Evolutionary conservation across 352 stramenopile species (phyloP).

Genomic region (Globisporangium viniferum): DNA sequence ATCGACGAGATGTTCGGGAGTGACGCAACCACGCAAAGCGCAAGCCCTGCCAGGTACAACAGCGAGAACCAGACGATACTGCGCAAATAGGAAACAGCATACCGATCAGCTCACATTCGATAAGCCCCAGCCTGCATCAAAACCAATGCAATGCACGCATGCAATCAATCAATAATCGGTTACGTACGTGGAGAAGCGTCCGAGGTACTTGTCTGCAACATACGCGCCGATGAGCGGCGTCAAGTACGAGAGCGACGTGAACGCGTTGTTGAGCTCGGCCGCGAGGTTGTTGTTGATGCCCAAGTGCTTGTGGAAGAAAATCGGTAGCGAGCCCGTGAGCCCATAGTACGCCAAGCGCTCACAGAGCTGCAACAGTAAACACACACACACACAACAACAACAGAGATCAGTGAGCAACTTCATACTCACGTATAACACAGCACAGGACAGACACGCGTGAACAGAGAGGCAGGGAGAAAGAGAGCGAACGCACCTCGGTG

Average conservation of each 20-base stretch:
- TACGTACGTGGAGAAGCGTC: constrained; percentile 69
- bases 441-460: background rate
- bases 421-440: background rate
- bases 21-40: constrained; percentile 68
- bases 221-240: constrained; percentile 81
- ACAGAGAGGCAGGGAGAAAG: background rate
- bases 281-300: constrained; percentile 73
- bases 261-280: constrained; percentile 86
- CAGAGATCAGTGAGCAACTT: background rate
- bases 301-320: constrained; percentile 88
- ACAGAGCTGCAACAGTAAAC: constrained; percentile 48
- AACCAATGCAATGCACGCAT: background rate
- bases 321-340: constrained; percentile 77
- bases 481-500: constrained; percentile 44
- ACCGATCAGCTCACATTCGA: background rate
- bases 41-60: constrained; percentile 66
- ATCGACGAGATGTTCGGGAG: constrained; percentile 51
- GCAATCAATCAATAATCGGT: background rate
- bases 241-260: constrained; percentile 83
- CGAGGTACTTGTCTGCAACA: constrained; percentile 74
- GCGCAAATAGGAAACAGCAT: background rate
- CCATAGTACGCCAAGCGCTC: constrained; percentile 81
- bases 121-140: background rate
- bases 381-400: background rate
- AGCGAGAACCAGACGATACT: constrained; percentile 76